Conservation (phyloP, 169 alveolate species). For the Eimeria praecox region DNA sequence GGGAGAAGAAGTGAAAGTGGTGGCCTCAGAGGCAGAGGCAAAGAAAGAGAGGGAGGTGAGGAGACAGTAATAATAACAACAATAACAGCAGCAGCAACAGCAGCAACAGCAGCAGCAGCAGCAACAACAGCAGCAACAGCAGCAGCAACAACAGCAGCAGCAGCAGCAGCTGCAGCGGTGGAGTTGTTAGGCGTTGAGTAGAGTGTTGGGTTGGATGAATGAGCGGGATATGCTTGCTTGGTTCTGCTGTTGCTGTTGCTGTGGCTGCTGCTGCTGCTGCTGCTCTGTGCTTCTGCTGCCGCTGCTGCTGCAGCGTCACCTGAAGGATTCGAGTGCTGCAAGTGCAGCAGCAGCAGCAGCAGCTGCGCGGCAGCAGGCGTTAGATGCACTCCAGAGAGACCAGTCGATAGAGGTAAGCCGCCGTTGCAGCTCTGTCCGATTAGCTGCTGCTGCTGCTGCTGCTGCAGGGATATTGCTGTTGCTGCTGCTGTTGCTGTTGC, state of each 20-base stretch:
- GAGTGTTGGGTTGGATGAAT: not conserved
- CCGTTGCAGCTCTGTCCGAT: not conserved
- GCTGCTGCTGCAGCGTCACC: constrained; percentile 29
- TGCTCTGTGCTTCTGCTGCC: constrained; percentile 17
- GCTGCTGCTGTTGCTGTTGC: not conserved
- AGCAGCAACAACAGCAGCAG: not conserved
- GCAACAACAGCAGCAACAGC: not conserved
- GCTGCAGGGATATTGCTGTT: not conserved
- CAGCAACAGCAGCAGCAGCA: not conserved
- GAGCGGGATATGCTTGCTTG: not conserved
- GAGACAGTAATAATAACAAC: not conserved
- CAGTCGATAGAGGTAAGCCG: not conserved
- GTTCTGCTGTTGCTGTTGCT: not conserved
- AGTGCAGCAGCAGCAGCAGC: not conserved
- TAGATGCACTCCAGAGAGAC: not conserved
- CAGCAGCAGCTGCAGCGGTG: not conserved
- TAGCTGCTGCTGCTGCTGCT: constrained; percentile 4
- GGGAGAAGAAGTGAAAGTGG: constrained; percentile 11
- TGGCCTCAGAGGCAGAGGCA: constrained; percentile 16
- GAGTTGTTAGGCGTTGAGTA: not conserved
- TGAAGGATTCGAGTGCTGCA: not conserved
- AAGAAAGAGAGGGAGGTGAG: not conserved
- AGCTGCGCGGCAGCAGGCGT: not conserved
- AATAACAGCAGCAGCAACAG: not conserved
- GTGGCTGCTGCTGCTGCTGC: constrained; percentile 6